Evolutionary conservation across 2,329 filamentous ascomycete genomes (phyloP).

Genomic region (Sphaerulina vaccinii): DNA sequence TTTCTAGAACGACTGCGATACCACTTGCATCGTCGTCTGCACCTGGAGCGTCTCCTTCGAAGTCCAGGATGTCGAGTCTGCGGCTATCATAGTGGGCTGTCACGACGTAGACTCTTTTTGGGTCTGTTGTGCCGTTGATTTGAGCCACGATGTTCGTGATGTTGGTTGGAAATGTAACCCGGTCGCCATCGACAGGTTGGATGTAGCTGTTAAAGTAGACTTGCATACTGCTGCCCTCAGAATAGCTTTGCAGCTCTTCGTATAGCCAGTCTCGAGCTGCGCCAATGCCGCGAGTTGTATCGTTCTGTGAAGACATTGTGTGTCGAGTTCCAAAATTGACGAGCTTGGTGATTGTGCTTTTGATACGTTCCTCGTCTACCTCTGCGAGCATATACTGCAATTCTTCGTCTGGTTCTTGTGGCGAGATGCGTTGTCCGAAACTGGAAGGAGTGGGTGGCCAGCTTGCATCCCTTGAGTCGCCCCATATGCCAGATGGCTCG

Average conservation of each 20-base stretch:
- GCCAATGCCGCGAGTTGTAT: constrained; percentile 53
- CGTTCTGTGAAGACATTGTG: constrained; percentile 55
- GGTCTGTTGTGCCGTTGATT: constrained; percentile 50
- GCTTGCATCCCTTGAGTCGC: constrained; percentile 27
- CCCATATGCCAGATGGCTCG: constrained; percentile 23
- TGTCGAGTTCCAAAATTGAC: constrained; percentile 59
- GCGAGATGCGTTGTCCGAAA: constrained; percentile 32
- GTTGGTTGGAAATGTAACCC: constrained; percentile 52
- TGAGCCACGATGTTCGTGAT: constrained; percentile 57
- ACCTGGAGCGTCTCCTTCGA: constrained; percentile 54
- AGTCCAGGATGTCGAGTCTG: constrained; percentile 52
- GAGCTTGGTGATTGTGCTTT: constrained; percentile 53
- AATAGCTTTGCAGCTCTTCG: constrained; percentile 51
- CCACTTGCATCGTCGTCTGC: constrained; percentile 60
- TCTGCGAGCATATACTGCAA: constrained; percentile 42
- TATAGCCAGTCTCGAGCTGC: constrained; percentile 59
- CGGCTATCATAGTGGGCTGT: constrained; percentile 59
- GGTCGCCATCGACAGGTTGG: constrained; percentile 45
- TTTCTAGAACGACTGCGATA: constrained; percentile 56
- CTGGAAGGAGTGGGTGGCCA: constrained; percentile 46
- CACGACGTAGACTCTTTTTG: constrained; percentile 53
- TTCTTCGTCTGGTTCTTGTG: constrained; percentile 44
- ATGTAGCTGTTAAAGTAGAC: constrained; percentile 54
- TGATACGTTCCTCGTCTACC: constrained; percentile 47
- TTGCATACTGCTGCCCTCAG: constrained; percentile 51